phyloP scores from a whole-genome alignment of 106 monocot genomes.

The Platanthera guangdongensis region DNA sequence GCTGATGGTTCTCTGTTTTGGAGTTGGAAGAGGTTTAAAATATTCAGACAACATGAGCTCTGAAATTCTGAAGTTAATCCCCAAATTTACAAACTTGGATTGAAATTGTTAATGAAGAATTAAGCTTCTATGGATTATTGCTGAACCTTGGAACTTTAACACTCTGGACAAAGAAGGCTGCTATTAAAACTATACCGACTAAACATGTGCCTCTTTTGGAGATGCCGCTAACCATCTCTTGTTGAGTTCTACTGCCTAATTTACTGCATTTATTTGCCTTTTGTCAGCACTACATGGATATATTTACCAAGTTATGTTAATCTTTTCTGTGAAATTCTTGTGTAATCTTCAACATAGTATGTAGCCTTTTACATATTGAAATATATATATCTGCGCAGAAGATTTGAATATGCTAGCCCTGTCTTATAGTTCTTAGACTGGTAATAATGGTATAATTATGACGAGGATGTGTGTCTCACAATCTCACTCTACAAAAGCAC shows the following conservation, averaged over 20 bases:
- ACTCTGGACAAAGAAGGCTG: no score
- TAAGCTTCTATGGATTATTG: no score
- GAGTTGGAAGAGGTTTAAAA: no score
- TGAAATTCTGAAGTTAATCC: no score
- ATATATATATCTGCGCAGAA: neutral
- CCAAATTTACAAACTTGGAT: no score
- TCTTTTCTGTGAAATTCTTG: neutral
- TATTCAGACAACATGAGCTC: no score
- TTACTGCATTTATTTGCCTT: neutral
- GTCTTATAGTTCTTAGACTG: neutral
- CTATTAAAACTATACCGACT: no score
- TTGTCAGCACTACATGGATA: neutral
- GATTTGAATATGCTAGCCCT: neutral
- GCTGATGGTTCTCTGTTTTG: no score
- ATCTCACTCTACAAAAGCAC: neutral
- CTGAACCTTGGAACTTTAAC: no score
- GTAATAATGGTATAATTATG: neutral
- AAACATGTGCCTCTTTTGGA: no score
- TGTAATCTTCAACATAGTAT: neutral
- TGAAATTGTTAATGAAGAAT: no score
- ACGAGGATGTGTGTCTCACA: neutral
- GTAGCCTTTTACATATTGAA: neutral
- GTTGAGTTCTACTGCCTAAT: neutral
- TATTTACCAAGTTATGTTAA: neutral
- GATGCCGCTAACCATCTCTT: neutral